Evolutionary conservation across 345 rosid genomes (phyloP), one percentile per base, ranked within the genome.

Genomic region (Lepidium aucheri): DNA sequence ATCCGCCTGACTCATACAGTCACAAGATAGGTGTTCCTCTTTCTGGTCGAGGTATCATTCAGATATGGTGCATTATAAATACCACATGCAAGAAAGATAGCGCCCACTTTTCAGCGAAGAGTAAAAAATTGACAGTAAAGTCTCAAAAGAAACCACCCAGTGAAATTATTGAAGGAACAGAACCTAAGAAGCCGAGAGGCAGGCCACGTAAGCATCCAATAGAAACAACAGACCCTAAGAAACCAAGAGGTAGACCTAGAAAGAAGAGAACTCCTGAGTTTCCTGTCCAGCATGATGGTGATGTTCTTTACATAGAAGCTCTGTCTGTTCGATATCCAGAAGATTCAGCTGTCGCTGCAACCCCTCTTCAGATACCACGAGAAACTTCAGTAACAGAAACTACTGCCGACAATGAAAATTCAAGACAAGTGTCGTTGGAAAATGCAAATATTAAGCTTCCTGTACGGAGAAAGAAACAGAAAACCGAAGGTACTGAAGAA

Each of bases 51-150:
- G 98, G 98, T 68, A 62, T 86, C 32, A 70, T 92, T 78, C 96
- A 92, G 81, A 87, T 92, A 65, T 92, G 96, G 98, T 82, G 87
- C 69, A 53, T 92, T 64, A 60, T 87, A 68, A 84, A 89, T 49
- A 52, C 56, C 53, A 28, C 64, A 57, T 53, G 53, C 45, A 40
- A 78, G 53, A 80, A 69, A 47, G 80, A 75, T 60, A 78, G 42
- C 20, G 18, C 41, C 53, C 52, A 44, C 39, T 30, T 58, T 46
- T 15, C 62, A 35, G 43, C 44, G 44, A 76, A 77, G 64, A 67
- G 53, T 38, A 59, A 59, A 56, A 76, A 65, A 30, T 4, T 4
- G 62, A 49, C 47, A 65, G 60, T 34, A 24, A 43, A 61, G 46
- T 13, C 14, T 57, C 54, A 33, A 9, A 74, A 68, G 70, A 62